Percentiles rank a stretch among this genome's conserved stretches.
phyloP scores from a whole-genome alignment of 1,284 basidiomycete genomes.

The Sanghuangporus baumii region DNA sequence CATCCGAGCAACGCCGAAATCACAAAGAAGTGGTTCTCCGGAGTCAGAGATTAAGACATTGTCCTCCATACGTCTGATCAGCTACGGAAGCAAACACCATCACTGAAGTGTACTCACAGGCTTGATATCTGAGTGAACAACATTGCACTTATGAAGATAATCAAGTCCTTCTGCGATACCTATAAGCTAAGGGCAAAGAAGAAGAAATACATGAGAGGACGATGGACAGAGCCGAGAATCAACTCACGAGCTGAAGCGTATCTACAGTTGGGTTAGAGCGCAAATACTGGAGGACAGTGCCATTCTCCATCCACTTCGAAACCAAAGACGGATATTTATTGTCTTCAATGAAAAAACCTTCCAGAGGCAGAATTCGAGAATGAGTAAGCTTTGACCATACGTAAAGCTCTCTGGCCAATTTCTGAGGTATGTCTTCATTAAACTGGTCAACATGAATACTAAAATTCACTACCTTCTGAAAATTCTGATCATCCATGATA shows the following conservation, averaged over 20 bases:
- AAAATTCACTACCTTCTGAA: background rate
- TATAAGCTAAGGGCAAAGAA: background rate
- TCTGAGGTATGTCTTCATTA: background rate
- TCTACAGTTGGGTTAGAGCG: background rate
- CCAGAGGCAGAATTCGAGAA: constrained; percentile 2
- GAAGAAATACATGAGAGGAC: background rate
- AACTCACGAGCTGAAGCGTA: background rate
- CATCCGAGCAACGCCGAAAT: constrained; percentile 8
- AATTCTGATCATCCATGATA: constrained; percentile 1
- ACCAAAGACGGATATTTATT: constrained; percentile 8
- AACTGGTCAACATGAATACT: background rate
- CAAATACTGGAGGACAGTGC: constrained; percentile 4
- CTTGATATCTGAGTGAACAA: constrained; percentile 12
- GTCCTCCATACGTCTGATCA: background rate
- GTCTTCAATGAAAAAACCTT: constrained; percentile 4
- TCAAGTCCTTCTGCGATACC: constrained; percentile 10
- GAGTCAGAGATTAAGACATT: constrained; percentile 6
- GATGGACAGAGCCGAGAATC: background rate
- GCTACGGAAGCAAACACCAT: too few species aligned
- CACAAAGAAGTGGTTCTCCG: background rate
- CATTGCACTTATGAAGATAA: background rate
- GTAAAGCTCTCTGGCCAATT: constrained; percentile 5
- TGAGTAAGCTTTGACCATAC: constrained; percentile 13
- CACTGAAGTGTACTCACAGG: background rate
- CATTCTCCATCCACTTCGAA: constrained; percentile 13